Percentiles rank a stretch among this genome's conserved stretches.
phyloP scores from a whole-genome alignment of 441 rosid genomes.

The Adansonia madagascariensis region DNA sequence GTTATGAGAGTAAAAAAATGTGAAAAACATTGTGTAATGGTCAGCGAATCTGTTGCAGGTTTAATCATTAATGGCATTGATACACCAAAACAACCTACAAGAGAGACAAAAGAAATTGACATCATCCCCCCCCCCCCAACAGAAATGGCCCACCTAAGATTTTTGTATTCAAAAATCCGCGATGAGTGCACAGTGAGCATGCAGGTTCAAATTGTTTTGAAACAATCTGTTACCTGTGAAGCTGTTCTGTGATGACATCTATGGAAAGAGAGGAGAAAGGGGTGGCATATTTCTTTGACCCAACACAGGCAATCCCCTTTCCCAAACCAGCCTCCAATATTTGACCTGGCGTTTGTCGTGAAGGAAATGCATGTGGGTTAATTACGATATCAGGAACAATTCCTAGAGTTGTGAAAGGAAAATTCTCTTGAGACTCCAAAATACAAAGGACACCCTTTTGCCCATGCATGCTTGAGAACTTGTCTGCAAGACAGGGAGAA shows the following conservation, averaged over 20 bases:
- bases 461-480: constrained; percentile 98
- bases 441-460: constrained; percentile 95
- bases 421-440: constrained; percentile 88
- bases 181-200: not conserved
- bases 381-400: constrained; percentile 91
- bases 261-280: constrained; percentile 83
- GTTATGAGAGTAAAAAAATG: not conserved
- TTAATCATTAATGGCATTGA: too few species aligned
- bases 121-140: too few species aligned
- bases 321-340: constrained; percentile 92
- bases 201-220: not conserved
- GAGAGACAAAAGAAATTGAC: too few species aligned
- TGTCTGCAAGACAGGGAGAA: constrained; percentile 89
- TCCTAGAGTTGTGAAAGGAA: constrained; percentile 88
- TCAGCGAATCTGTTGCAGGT: not conserved
- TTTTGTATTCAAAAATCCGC: not conserved
- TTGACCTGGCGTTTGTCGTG: constrained; percentile 97
- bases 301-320: constrained; percentile 83
- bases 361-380: constrained; percentile 94
- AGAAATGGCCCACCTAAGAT: not conserved
- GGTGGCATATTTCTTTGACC: constrained; percentile 68
- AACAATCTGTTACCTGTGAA: constrained; percentile 62
- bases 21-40: not conserved
- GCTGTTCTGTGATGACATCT: constrained; percentile 76
- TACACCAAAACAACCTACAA: too few species aligned